A percentile compares a stretch with the other conserved stretches of the same genome.
Conservation (phyloP, 164 flowering plant species). For the Magnolia changhungtana region DNA sequence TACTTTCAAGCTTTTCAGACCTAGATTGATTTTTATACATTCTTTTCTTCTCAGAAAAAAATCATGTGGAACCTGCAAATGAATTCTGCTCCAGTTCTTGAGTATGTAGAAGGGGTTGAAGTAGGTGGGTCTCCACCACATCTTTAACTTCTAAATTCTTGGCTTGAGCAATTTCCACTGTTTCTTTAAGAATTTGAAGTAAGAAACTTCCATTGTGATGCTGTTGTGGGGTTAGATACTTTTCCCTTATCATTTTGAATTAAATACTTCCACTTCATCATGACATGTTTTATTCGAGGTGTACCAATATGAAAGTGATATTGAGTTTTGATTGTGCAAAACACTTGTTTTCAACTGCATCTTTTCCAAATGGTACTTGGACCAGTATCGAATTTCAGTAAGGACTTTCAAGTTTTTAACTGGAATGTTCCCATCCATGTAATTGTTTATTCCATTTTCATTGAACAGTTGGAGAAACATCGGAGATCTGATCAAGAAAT, state of each 20-base stretch:
- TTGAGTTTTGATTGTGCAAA: too few species aligned
- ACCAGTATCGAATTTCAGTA: too few species aligned
- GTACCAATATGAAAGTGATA: too few species aligned
- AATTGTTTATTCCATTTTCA: not conserved
- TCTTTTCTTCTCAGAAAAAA: not conserved
- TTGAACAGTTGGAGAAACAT: constrained; percentile 76
- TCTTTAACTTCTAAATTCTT: not conserved
- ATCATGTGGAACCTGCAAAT: not conserved
- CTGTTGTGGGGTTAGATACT: not conserved
- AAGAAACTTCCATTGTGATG: not conserved
- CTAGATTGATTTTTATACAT: not conserved
- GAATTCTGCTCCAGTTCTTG: not conserved
- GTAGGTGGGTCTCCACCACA: not conserved
- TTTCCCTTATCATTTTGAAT: not conserved
- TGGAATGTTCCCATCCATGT: not conserved
- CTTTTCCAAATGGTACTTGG: too few species aligned
- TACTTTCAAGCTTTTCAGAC: not conserved
- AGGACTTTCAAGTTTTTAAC: not conserved
- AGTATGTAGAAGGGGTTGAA: not conserved
- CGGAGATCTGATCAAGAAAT: constrained; percentile 78
- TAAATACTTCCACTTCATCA: not conserved
- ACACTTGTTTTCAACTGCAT: too few species aligned
- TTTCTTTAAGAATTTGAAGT: too few species aligned
- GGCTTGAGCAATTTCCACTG: not conserved
- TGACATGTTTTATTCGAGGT: too few species aligned